Evolutionary conservation across 345 rosid species (phyloP), one percentile per base, ranked within the genome.

Genomic region (Combretum micranthum): DNA sequence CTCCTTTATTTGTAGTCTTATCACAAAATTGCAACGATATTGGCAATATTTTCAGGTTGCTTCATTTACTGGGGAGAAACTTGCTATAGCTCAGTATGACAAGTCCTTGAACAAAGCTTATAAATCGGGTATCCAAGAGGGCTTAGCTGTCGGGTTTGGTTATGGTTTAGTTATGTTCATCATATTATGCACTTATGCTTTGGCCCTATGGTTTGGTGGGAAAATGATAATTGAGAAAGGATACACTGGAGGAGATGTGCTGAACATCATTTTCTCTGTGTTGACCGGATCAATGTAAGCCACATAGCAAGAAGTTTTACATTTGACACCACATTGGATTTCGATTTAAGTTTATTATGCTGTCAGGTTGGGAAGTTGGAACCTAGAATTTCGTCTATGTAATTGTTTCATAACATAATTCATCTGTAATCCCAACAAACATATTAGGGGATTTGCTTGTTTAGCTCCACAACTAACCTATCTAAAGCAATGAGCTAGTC

Each of bases 51-150:
- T 2, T 48, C 68, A 64, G 68, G 68, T 64, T 43, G 62, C 32
- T 4, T 64, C 68, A 11, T 64, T 64, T 26, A 64, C 68, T 13
- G 68, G 68, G 2, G 68, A 64, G 68, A 64, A 56, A 26, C 44
- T 20, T 13, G 62, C 68, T 1, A 26, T 64, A 48, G 51, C 57
- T 8, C 56, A 50, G 23, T 64, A 64, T 44, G 52, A 64, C 16
- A 20, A 44, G 42, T 64, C 62, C 20, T 25, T 57, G 51, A 23
- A 51, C n/a, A 56, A 44, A 21, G 68, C 68, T 48, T 64, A 64
- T 21, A 9, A 50, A 18, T 57, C 62, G 1, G 53, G 61, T 12
- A 62, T 64, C n/a, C 62, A 48, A 54, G 68, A 51, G 48, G 68
- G 68, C 20, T 16, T 64, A 44, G 62, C 62, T 26, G n/a, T 51